Percentiles rank a stretch among this genome's conserved stretches.
These are phyloP conservation scores for Botryotinia globosa DNA, from an alignment of 2,329 filamentous ascomycete species.

Conservation along the genomic window DNA sequence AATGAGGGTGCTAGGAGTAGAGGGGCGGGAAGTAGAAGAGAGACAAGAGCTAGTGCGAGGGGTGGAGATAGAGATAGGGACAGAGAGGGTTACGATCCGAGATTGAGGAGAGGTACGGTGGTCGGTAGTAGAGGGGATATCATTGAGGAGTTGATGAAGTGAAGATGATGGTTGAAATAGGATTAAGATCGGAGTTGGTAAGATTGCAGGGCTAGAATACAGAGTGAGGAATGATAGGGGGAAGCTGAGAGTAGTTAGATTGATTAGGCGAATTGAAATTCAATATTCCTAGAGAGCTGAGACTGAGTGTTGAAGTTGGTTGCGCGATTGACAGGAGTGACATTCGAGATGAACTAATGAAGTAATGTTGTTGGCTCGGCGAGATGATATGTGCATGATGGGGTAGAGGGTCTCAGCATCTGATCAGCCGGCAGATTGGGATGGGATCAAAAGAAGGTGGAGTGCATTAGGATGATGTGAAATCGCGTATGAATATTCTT, in stretches of 20 bases:
- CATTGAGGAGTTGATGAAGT: not conserved
- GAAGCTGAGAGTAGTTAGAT: not conserved
- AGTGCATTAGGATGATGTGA: not conserved
- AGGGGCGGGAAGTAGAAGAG: not conserved
- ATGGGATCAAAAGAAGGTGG: not conserved
- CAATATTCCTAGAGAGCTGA: not conserved
- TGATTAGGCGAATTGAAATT: not conserved
- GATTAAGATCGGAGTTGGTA: not conserved
- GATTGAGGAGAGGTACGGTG: conserved; percentile 17
- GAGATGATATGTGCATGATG: not conserved
- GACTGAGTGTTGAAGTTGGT: not conserved
- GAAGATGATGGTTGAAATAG: not conserved
- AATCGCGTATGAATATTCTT: not conserved
- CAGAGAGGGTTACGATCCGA: conserved; percentile 6
- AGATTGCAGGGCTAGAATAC: not conserved
- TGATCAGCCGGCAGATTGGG: not conserved
- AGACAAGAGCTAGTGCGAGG: not conserved
- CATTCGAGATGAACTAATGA: not conserved
- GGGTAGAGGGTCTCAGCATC: too few relatives aligned
- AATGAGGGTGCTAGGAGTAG: not conserved
- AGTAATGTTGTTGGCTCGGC: not conserved
- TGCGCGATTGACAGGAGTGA: not conserved
- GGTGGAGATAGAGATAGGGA: conserved; percentile 4
- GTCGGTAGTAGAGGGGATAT: not conserved
- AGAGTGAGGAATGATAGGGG: not conserved